Evolutionary conservation across 345 rosid species (phyloP).

Genomic region (Sapria himalayana): DNA sequence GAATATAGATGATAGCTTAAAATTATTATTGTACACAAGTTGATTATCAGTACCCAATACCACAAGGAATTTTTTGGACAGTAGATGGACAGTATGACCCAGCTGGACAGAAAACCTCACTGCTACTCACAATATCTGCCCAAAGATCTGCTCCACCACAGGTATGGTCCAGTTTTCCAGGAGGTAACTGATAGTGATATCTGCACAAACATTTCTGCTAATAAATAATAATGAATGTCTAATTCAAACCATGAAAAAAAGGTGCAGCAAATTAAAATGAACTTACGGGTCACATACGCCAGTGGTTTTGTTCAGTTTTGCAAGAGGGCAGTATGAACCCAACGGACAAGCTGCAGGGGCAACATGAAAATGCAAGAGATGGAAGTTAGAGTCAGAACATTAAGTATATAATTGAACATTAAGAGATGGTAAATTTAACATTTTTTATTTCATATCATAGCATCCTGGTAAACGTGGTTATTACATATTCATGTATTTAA

Average conservation of each 20-base stretch:
- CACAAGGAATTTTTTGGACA: constrained; percentile 56
- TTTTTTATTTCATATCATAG: no score
- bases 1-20: constrained; percentile 1
- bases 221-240: constrained; percentile 18
- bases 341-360: constrained; percentile 68
- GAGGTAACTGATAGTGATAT: constrained; percentile 73
- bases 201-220: constrained; percentile 40
- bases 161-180: constrained; percentile 50
- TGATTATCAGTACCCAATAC: constrained; percentile 45
- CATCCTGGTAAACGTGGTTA: no score
- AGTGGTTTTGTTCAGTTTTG: constrained; percentile 44
- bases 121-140: constrained; percentile 65
- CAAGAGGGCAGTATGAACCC: constrained; percentile 76
- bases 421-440: no score
- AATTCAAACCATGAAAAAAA: constrained; percentile 4
- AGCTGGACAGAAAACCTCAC: constrained; percentile 73
- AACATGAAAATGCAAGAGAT: constrained; percentile 6
- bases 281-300: constrained; percentile 96
- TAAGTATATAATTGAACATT: no score
- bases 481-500: no score
- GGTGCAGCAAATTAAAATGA: constrained; percentile 8
- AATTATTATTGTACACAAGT: constrained; percentile 13
- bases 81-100: constrained; percentile 87
- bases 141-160: constrained; percentile 93
- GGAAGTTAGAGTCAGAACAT: no score